A percentile compares a stretch with the other conserved stretches of the same genome.
phyloP scores from a whole-genome alignment of 345 rosid genomes.

The Cardamine occulta region DNA sequence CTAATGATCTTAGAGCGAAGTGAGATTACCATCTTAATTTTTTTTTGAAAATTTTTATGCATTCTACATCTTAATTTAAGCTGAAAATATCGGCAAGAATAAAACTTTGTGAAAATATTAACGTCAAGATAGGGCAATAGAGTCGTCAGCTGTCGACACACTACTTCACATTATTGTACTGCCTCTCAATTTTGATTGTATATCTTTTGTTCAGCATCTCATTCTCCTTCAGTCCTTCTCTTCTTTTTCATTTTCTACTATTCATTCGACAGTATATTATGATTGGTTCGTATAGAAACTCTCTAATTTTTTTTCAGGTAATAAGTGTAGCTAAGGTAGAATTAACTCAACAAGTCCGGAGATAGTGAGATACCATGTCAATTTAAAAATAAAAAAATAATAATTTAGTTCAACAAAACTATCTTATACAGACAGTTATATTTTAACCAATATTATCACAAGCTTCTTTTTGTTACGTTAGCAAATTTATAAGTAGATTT shows the following conservation, averaged over 20 bases:
- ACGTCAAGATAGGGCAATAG: constrained; percentile 11
- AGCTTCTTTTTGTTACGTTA: constrained; percentile 12
- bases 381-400: too few species aligned
- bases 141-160: constrained; percentile 26
- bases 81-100: constrained; percentile 10
- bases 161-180: constrained; percentile 37
- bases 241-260: constrained; percentile 4
- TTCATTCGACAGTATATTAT: neutral
- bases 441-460: neutral
- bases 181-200: constrained; percentile 23
- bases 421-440: neutral
- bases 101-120: neutral
- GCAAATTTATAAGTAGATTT: neutral
- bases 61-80: neutral
- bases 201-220: constrained; percentile 35
- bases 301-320: neutral
- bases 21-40: too few species aligned
- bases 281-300: neutral
- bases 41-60: too few species aligned
- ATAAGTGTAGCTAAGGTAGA: neutral
- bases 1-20: neutral
- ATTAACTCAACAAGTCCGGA: neutral
- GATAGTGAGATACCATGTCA: neutral
- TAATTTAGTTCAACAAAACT: neutral
- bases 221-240: constrained; percentile 16